Conservation (phyloP, 768 basidiomycete species). For the Collybia mongolica region DNA sequence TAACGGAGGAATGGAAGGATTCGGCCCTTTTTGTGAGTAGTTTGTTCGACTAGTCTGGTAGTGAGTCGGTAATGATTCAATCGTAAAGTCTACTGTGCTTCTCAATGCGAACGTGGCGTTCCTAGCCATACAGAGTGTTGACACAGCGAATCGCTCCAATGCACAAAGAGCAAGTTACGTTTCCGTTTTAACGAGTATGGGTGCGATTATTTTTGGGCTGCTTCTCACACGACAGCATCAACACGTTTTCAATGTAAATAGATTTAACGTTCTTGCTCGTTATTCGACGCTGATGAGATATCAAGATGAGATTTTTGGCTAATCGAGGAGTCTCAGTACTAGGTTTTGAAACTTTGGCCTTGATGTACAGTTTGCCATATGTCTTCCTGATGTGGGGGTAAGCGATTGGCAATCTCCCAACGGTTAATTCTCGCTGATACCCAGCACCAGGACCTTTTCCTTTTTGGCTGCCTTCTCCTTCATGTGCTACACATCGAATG, state of each 20-base stretch:
- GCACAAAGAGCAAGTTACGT: conserved; percentile 2
- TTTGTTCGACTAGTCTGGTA: not conserved
- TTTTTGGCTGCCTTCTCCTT: conserved; percentile 4
- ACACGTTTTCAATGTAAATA: not conserved
- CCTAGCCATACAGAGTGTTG: conserved; percentile 1
- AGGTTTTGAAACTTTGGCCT: conserved; percentile 1
- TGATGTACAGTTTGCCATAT: conserved; percentile 3
- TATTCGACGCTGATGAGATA: too few species aligned
- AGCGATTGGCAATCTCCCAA: not conserved
- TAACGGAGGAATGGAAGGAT: conserved; percentile 2
- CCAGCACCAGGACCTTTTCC: not conserved
- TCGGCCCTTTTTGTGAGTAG: not conserved
- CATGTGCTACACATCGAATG: conserved; percentile 4
- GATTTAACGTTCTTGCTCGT: too few species aligned
- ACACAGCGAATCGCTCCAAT: not conserved
- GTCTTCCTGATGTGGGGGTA: conserved; percentile 2
- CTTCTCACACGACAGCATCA: not conserved
- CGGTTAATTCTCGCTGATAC: not conserved
- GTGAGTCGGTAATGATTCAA: not conserved
- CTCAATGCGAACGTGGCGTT: conserved; percentile 1
- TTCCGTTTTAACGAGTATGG: not conserved
- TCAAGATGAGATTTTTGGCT: conserved; percentile 1
- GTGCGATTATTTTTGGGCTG: not conserved
- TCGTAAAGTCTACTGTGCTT: conserved; percentile 1
- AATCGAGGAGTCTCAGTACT: not conserved